Evolutionary conservation across 306 rosid species (phyloP), one percentile per base, ranked within the genome.

Genomic region (Lathyrus oleraceus): DNA sequence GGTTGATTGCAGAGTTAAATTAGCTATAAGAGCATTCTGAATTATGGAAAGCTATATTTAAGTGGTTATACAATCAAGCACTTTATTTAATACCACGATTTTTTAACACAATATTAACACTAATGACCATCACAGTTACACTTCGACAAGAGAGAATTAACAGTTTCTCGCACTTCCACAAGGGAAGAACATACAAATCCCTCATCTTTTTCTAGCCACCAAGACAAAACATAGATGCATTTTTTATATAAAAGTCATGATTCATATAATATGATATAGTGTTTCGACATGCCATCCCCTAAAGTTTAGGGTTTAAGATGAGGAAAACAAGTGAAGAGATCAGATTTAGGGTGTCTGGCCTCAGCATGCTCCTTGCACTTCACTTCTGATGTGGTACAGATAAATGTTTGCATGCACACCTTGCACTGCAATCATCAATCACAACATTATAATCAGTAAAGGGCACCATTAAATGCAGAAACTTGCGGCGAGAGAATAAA

Each of bases 401-500:
- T 85, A 62, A 91, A 91, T 78, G 95, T 91, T 44, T 91, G 95
- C 97, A 91, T 88, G 69, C 97, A 91, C 53, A 91, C 97, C 87
- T 86, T 88, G 85, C 97, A 88, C 91, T 90, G 95, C 85, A 78
- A 76, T 68, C 52, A 67, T 25, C 72, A 75, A 76, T 45, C 49
- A 71, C 61, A 75, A 60, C 28, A 72, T 38, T 14, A 65, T 21
- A 65, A 45, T 75, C 59, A 44, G 72, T 15, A 16, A 56, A 27
- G 3, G 20, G n/a, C 1, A 6, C 65, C 17, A 58, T 30, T 21
- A 5, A 15, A 32, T 16, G 3, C 11, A 30, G 52, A 61, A 15
- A 25, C 39, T 40, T 63, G 44, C 70, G 40, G 8, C 61, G n/a
- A 48, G 10, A 27, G 47, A 74, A 21, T 35, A 11, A 47, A 40